phyloP scores from a whole-genome alignment of 441 rosid genomes.

The Daphne laureola region DNA sequence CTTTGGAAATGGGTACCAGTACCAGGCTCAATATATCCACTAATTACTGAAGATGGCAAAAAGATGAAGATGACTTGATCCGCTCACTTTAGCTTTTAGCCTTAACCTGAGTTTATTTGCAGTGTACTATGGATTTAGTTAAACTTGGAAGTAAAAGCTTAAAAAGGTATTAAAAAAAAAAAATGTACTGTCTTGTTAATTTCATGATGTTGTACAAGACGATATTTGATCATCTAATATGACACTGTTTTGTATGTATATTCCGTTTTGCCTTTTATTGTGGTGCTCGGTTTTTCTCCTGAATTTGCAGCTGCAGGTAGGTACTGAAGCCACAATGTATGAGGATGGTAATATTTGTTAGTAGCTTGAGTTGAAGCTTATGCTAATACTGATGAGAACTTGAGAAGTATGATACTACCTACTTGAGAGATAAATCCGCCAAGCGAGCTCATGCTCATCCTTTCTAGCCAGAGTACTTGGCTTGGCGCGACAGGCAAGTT shows the following conservation, averaged over 20 bases:
- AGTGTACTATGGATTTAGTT: conserved; percentile 66
- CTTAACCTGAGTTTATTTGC: conserved; percentile 47
- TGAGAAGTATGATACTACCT: too few relatives aligned
- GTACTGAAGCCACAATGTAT: too few relatives aligned
- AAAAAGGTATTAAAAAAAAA: conserved; percentile 18
- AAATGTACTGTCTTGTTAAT: conserved; percentile 27
- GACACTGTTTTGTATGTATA: conserved; percentile 41
- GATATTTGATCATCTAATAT: conserved; percentile 50
- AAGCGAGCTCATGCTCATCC: too few relatives aligned
- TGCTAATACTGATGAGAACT: too few relatives aligned
- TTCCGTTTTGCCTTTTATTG: background rate
- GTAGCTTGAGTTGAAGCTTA: too few relatives aligned
- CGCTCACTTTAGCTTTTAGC: conserved; percentile 63
- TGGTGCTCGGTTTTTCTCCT: background rate
- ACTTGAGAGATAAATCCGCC: too few relatives aligned
- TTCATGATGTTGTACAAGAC: conserved; percentile 42
- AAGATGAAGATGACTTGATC: conserved; percentile 49
- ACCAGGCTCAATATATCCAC: conserved; percentile 83
- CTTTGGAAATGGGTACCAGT: conserved; percentile 84
- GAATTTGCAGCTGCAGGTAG: background rate
- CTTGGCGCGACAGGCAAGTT: too few relatives aligned
- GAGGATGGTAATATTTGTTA: too few relatives aligned
- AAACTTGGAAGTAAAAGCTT: conserved; percentile 3
- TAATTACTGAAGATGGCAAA: conserved; percentile 44
- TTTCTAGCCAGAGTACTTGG: too few relatives aligned